Base-by-base conservation (phyloP, 257 asterid genomes). In the Nicotiana paniculata region DNA sequence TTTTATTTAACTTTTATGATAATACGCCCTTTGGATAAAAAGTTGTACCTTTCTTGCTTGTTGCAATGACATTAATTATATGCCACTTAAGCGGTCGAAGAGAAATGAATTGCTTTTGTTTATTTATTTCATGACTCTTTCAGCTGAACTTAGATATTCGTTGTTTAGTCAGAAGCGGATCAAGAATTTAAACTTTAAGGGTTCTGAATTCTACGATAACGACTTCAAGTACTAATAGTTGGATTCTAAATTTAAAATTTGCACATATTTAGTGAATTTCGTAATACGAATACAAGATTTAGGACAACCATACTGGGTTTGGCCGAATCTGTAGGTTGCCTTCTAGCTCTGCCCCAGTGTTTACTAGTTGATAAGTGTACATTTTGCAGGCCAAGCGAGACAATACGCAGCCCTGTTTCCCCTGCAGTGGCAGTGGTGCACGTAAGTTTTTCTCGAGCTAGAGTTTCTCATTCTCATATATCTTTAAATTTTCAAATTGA, bases 341-440 rank as follows among this genome's bases (percentile, higher is more conserved):
- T 8, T 43, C 48, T 7, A 43, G 48, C 48, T 43, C 48, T 43
- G 11, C 2, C 11, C 48, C 9, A 7, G 48, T 43, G 48, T 43
- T 43, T 43, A 43, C 2, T 17, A 68, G 76, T 68, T 68, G n/a
- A 68, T 17, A 26, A 35, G 4, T 68, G 54, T 68, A 28, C 33
- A 70, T 77, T 62, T 86, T 89, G 86, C 90, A 96, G 99, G 84
- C 99, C 35, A 94, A 94, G 81, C 86, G 99, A 85, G 98, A 94
- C 0, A 96, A 94, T 77, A 94, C 97, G 28, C 99, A 96, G 87
- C 88, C 97, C 6, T 96, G 99, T 89, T 96, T 96, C 81, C 98
- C 99, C 89, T 96, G 99, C 87, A 82, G 76, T 32, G 99, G 99
- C 83, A 66, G 91, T 32, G 99, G 98, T 32, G 93, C 99, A 84